Conservation (phyloP, 305 asterid genomes). For the Withania somnifera region DNA sequence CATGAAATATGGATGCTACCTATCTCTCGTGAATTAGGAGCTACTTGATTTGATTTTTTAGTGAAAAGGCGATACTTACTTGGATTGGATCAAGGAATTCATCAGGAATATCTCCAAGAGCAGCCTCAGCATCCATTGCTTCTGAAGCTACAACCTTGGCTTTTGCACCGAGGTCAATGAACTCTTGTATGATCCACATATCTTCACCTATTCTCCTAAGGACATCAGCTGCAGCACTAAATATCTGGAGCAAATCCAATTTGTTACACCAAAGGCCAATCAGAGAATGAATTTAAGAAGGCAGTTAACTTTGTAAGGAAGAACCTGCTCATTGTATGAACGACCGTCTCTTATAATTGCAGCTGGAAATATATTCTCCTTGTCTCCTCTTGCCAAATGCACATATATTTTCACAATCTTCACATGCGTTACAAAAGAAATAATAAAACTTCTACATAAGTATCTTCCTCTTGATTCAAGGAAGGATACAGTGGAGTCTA, state of each 20-base stretch:
- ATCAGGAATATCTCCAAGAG: constrained; percentile 96
- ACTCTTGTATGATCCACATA: constrained; percentile 55
- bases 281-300: not conserved
- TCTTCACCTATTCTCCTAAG: constrained; percentile 79
- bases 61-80: constrained; percentile 24
- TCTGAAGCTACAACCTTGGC: constrained; percentile 73
- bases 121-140: constrained; percentile 92
- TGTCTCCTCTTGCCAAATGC: constrained; percentile 85
- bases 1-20: not conserved
- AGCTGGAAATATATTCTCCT: constrained; percentile 54
- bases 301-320: not conserved
- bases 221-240: constrained; percentile 76
- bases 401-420: constrained; percentile 90
- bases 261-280: constrained; percentile 6
- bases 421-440: constrained; percentile 16
- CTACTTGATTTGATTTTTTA: not conserved
- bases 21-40: too few species aligned
- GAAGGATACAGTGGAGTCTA: not conserved
- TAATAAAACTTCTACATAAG: not conserved
- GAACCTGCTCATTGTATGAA: constrained; percentile 85
- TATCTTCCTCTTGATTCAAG: not conserved
- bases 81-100: constrained; percentile 99
- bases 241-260: constrained; percentile 41
- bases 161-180: constrained; percentile 67
- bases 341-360: constrained; percentile 93